Evolutionary conservation across 352 stramenopile species (phyloP).

Genomic region (Globisporangium splendens): DNA sequence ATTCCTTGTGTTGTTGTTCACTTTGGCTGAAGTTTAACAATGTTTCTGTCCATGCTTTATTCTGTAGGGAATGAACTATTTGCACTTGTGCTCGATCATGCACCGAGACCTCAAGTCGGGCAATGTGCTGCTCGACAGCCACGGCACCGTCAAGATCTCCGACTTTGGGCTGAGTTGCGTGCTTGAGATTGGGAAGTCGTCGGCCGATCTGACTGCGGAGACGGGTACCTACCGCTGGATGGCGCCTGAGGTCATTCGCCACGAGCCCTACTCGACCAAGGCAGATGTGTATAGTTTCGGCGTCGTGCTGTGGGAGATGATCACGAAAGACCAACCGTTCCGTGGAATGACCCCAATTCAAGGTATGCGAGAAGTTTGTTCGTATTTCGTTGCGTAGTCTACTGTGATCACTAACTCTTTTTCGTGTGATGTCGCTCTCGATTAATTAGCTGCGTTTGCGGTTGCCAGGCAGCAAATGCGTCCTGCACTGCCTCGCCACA

Average conservation of each 20-base stretch:
- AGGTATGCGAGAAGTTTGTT: conserved; percentile 28
- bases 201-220: conserved; percentile 79
- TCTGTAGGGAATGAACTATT: conserved; percentile 90
- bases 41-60: not conserved
- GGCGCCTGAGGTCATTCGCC: conserved; percentile 93
- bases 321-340: conserved; percentile 83
- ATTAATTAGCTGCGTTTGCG: conserved; percentile 78
- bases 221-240: conserved; percentile 94
- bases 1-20: not conserved
- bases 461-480: conserved; percentile 83
- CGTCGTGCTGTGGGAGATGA: conserved; percentile 85
- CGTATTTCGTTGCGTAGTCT: not conserved
- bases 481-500: conserved; percentile 80
- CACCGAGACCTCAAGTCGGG: conserved; percentile 96
- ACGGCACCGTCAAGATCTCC: conserved; percentile 85
- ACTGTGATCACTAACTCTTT: too few relatives aligned
- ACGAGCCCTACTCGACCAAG: conserved; percentile 93
- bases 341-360: conserved; percentile 81
- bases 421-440: too few relatives aligned
- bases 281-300: conserved; percentile 95
- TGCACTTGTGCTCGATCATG: conserved; percentile 92
- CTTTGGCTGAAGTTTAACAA: not conserved
- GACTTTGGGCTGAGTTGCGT: conserved; percentile 87
- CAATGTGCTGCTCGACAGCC: conserved; percentile 88
- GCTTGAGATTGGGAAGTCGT: conserved; percentile 66